Base-by-base conservation (phyloP, 306 rosid species). In the Pyrus pyrifolia region DNA sequence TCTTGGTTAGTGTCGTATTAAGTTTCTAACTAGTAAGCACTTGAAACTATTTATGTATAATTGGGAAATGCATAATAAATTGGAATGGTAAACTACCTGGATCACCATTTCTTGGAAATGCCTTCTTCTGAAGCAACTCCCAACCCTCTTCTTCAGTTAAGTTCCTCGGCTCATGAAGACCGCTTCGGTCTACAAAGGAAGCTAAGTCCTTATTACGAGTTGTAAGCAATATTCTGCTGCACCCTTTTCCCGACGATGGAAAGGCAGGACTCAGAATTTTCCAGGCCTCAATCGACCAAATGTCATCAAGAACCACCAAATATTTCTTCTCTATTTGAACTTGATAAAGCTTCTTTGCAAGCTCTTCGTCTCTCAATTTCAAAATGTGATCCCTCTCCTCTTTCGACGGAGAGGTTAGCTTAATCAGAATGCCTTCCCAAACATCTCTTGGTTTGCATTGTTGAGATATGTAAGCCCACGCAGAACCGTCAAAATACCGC, bases 151-250 rank as follows among this genome's bases (percentile, higher is more conserved):
- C 64, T 4, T 38, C 17, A 4, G 17, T 66, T 40, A 76, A 18
- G 18, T 35, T 13, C 7, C 40, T 49, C 2, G 55, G 79, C 19
- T 33, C 55, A 44, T 11, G 66, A 31, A 11, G 21, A 4, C 57
- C 58, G 38, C n/a, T 23, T 12, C 67, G 66, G 44, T 67, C 72
- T 7, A 46, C 79, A 63, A 7, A 63, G 4, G 42, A 25, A 8
- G 73, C 79, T 9, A 76, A 5, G 4, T 55, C 53, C n/a, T 13
- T 53, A 3, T 25, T 67, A 7, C 79, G 65, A 14, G 79, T 66
- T 31, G 79, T 76, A 42, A 76, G 58, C 27, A 76, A 19, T n/a
- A 76, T 29, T 17, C 30, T 67, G n/a, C 79, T 76, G 5, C 79
- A 35, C 5, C 35, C 18, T 14, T 15, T 67, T 7, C 71, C 79